phyloP scores from a whole-genome alignment of 2,329 filamentous ascomycete species.

The Ceratocystiopsis brevicomis region DNA sequence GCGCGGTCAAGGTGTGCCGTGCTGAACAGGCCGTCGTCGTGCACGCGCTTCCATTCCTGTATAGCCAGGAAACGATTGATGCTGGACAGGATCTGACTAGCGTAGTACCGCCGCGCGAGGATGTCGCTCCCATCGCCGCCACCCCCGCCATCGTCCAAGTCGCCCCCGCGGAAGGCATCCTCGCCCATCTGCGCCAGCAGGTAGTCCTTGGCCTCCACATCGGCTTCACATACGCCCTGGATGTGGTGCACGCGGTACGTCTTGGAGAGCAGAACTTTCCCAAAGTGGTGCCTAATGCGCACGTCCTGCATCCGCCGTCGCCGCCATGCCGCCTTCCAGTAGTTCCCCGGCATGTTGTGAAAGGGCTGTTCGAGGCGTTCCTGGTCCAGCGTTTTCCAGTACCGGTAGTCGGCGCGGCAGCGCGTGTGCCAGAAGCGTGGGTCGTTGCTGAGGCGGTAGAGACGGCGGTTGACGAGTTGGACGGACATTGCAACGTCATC shows the following conservation, averaged over 20 bases:
- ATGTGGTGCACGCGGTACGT: constrained; percentile 50
- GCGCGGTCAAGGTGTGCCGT: constrained; percentile 43
- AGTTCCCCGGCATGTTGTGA: constrained; percentile 35
- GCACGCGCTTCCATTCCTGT: constrained; percentile 50
- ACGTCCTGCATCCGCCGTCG: constrained; percentile 33
- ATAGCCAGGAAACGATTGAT: constrained; percentile 69
- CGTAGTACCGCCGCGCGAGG: constrained; percentile 56
- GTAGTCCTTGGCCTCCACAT: constrained; percentile 79
- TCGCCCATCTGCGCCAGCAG: constrained; percentile 38
- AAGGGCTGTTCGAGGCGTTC: constrained; percentile 30
- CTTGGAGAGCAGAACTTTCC: constrained; percentile 53
- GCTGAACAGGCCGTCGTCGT: constrained; percentile 15
- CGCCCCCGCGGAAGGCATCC: constrained; percentile 19
- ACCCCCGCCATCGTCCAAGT: constrained; percentile 27
- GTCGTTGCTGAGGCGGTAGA: constrained; percentile 48
- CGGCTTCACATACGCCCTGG: constrained; percentile 49
- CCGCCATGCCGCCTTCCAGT: constrained; percentile 59
- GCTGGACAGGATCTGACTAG: constrained; percentile 52
- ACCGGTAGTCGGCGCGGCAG: constrained; percentile 49
- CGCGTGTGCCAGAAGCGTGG: constrained; percentile 64
- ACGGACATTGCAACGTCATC: constrained; percentile 30
- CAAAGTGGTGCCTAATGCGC: constrained; percentile 34
- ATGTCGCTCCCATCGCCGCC: constrained; percentile 45
- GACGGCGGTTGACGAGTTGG: constrained; percentile 39
- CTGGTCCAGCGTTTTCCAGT: constrained; percentile 52